Evolutionary conservation across 495 filamentous ascomycete species (phyloP), one percentile per base, ranked within the genome.

Genomic region (Recurvomyces mirabilis): DNA sequence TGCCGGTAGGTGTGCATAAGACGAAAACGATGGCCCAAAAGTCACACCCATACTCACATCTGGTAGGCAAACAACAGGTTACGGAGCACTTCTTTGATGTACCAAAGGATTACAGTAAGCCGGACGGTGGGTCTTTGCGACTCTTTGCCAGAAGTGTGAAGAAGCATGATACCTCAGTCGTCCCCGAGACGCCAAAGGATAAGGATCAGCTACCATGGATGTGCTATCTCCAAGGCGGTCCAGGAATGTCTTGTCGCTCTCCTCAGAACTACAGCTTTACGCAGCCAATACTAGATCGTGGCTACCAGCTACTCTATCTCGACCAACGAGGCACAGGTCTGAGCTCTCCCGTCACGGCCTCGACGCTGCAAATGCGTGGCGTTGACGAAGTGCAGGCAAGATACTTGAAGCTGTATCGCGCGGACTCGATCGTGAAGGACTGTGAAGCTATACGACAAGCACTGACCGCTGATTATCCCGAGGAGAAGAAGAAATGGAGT

Each of bases 291-390:
- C 74, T 94, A 5, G 79, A 77, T 44, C 81, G 80, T 44, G 89
- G 89, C 18, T 94, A 93, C 55, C 69, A 91, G 65, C 62, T 94
- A 20, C 71, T 96, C 9, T 82, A 79, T 43, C 68, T 96, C 2
- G 89, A 96, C 59, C 86, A 93, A 53, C 75, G 89, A 13, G 89
- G 89, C 10, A 93, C 86, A 18, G 89, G 89, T 2, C 63, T 93
- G 28, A 89, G 83, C 60, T 81, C 73, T 1, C 79, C 87, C 0
- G 68, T 96, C 34, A 78, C 84, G 9, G 77, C 82, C 7, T 68
- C 68, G 17, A 82, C 78, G 0, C 67, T 94, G 2, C 72, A 74
- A 24, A 63, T 70, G 10, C 67, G 79, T 48, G 83, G 84, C 3
- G 69, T 73, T 52, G 70, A 75, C 6, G 57, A 68, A 24, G 61